Evolutionary conservation across 495 filamentous ascomycete species (phyloP), one percentile per base, ranked within the genome.

Genomic region (Bombardia bombarda): DNA sequence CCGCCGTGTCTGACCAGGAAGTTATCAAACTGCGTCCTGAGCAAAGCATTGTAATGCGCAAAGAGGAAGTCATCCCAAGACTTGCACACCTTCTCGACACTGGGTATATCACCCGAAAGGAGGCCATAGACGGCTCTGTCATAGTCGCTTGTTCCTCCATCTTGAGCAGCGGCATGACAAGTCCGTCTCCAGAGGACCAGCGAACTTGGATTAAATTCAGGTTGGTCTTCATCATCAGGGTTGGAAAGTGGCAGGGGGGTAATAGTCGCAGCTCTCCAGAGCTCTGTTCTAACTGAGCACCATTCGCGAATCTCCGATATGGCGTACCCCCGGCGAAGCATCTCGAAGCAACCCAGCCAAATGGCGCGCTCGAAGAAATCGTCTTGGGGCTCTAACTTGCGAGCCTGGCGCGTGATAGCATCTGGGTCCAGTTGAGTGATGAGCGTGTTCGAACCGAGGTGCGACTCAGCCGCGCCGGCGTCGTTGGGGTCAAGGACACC

Each of bases 341-440:
- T 83, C 60, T 94, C 87, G 70, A 85, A 95, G 60, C 83, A 89
- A 14, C 82, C 80, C 51, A 90, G 68, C 89, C 89, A 96, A 5
- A 89, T 84, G 5, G 88, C 82, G 28, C 78, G 73, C 60, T 99
- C 92, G 40, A 87, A 88, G 47, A 78, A 87, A 39, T 84, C 76
- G 54, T 99, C 92, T 51, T 87, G 76, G 33, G 74, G 75, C 54
- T 90, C 82, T 21, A 97, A 63, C 28, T 67, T 72, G 24, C 81
- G 77, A 22, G 70, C 71, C 62, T 97, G 89, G 38, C 92, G 78
- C 28, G 78, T 80, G 12, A 81, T 70, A 5, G 90, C 86, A 73
- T 99, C 92, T 4, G 93, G 93, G 48, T 99, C 92, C 19, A 99
- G 70, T 54, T 95, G 86, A n/a, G 87, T 93, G 33, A 96, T 73